Conservation (phyloP, 305 asterid genomes). For the Solanum hybrid region DNA sequence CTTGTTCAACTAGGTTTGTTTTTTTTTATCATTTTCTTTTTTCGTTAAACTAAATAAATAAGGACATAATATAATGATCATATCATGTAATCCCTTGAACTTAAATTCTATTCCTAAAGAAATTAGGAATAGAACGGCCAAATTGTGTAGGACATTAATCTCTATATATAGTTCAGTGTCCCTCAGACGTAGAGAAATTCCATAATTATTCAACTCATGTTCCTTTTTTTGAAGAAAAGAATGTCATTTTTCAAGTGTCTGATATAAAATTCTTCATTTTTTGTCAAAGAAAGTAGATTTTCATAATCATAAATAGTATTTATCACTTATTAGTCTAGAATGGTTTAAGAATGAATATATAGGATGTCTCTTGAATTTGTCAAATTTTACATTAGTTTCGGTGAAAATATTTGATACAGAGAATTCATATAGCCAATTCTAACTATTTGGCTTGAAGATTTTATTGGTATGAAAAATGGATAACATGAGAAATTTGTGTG, state of each 20-base stretch:
- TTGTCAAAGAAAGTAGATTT: neutral
- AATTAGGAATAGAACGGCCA: neutral
- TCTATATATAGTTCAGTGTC: neutral
- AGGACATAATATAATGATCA: neutral
- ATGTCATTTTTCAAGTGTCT: neutral
- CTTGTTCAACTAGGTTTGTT: neutral
- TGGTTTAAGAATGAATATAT: neutral
- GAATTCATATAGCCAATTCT: neutral
- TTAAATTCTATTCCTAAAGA: neutral
- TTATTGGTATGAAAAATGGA: neutral
- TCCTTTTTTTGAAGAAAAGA: neutral
- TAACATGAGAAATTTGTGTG: neutral
- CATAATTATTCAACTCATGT: too few relatives aligned
- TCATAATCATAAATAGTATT: neutral
- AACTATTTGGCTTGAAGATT: neutral
- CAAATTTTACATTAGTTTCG: neutral
- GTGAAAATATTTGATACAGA: neutral
- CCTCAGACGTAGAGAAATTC: neutral
- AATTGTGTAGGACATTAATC: neutral
- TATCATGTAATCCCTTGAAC: neutral
- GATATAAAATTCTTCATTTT: neutral
- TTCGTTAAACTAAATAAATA: too few relatives aligned
- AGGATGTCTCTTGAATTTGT: neutral
- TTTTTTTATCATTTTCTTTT: neutral
- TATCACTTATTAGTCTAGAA: neutral